phyloP scores from a whole-genome alignment of 371 early-diverging fungal genomes.

The Dinochytrium kinnereticum region DNA sequence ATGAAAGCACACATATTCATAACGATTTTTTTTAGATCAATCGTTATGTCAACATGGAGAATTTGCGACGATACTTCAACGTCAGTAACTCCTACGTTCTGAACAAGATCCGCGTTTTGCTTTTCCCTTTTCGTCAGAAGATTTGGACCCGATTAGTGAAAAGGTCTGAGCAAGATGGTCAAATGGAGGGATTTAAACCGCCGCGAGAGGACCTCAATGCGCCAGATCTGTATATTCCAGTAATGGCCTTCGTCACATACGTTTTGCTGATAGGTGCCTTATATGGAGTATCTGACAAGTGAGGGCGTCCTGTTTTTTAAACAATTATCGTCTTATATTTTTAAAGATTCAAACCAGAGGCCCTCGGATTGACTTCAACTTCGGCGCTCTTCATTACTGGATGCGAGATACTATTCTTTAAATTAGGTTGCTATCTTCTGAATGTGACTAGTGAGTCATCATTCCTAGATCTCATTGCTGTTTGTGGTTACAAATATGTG shows the following conservation, averaged over 20 bases:
- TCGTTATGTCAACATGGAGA: constrained; percentile 83
- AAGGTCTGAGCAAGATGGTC: constrained; percentile 82
- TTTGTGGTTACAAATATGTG: constrained; percentile 97
- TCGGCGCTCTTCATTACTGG: constrained; percentile 83
- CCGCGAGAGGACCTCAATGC: constrained; percentile 93
- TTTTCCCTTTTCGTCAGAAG: constrained; percentile 95
- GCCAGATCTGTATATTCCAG: constrained; percentile 97
- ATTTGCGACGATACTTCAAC: constrained; percentile 94
- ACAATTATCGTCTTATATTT: not conserved
- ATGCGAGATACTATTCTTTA: constrained; percentile 80
- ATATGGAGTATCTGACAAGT: constrained; percentile 53
- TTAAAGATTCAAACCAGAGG: constrained; percentile 86
- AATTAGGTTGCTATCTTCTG: constrained; percentile 87
- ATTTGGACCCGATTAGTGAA: constrained; percentile 80
- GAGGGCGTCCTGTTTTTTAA: not conserved
- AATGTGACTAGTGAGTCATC: constrained; percentile 86
- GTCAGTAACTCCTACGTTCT: constrained; percentile 95
- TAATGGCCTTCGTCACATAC: constrained; percentile 95
- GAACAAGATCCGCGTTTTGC: constrained; percentile 82
- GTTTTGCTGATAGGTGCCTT: constrained; percentile 85
- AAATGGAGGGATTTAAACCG: constrained; percentile 83
- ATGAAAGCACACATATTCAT: no score
- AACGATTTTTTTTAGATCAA: constrained; percentile 63
- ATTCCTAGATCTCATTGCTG: constrained; percentile 86
- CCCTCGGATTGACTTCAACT: constrained; percentile 86